Percentiles rank a stretch among this genome's conserved stretches.
Evolutionary conservation across 148 eudicot genomes (phyloP).

Genomic region (Dysphania ambrosioides): DNA sequence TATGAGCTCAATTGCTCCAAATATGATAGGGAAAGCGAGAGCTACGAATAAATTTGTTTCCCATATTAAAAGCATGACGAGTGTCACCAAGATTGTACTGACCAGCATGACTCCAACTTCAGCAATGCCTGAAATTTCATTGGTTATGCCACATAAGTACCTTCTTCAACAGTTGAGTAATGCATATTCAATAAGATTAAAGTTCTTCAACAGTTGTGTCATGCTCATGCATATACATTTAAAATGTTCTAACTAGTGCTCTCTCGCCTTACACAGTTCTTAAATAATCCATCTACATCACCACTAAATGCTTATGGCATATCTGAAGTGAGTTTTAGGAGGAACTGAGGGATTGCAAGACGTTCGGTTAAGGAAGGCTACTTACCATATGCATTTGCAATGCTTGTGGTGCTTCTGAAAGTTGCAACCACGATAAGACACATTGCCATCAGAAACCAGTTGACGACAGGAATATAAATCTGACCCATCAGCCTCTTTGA

Average conservation of each 20-base stretch:
- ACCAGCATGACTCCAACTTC: slow-evolving; percentile 97
- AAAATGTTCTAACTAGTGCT: no score
- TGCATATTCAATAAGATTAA: not conserved
- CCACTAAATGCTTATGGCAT: not conserved
- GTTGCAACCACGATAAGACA: slow-evolving; percentile 82
- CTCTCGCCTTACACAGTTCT: no score
- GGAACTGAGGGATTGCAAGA: not conserved
- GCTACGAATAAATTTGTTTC: slow-evolving; percentile 75
- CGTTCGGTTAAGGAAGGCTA: not conserved
- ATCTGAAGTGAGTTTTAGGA: not conserved
- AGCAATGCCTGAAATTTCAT: slow-evolving; percentile 68
- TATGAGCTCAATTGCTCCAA: slow-evolving; percentile 68
- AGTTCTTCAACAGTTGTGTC: no score
- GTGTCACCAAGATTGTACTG: slow-evolving; percentile 80
- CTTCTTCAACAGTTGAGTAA: not conserved
- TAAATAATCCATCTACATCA: no score
- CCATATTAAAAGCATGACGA: slow-evolving; percentile 97
- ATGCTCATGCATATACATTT: no score
- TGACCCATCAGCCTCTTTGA: slow-evolving; percentile 88
- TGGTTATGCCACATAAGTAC: not conserved
- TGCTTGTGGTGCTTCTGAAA: slow-evolving; percentile 70
- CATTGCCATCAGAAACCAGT: slow-evolving; percentile 91
- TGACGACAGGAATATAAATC: slow-evolving; percentile 91
- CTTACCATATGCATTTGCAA: slow-evolving; percentile 92
- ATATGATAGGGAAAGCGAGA: slow-evolving; percentile 64